phyloP scores from a whole-genome alignment of 768 basidiomycete genomes.

The Amanita pseudoporphyria region DNA sequence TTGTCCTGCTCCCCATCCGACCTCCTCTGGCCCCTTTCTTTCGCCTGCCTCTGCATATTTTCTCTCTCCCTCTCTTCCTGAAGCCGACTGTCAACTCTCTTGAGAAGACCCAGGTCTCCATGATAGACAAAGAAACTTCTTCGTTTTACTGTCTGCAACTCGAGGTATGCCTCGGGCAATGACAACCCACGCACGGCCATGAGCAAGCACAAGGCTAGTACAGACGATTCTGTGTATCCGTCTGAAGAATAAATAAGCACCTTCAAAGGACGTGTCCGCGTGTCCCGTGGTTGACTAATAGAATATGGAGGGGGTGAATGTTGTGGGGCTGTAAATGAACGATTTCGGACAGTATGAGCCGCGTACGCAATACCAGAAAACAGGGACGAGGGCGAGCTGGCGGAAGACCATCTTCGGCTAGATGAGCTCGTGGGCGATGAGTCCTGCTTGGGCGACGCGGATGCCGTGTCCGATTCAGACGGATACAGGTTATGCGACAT shows the following conservation, averaged over 20 bases:
- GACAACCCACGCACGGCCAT: constrained; percentile 64
- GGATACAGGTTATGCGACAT: constrained; percentile 13
- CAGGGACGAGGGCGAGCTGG: constrained; percentile 17
- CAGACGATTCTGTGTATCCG: constrained; percentile 89
- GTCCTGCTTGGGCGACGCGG: constrained; percentile 5
- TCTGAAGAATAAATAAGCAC: constrained; percentile 77
- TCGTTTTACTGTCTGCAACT: constrained; percentile 72
- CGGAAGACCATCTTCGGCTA: constrained; percentile 34
- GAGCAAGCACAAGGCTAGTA: constrained; percentile 77
- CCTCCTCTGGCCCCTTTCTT: constrained; percentile 23
- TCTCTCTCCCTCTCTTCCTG: constrained; percentile 33
- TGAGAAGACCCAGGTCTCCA: constrained; percentile 63
- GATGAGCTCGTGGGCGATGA: constrained; percentile 8
- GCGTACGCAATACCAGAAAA: constrained; percentile 13
- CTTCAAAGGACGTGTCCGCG: constrained; percentile 55
- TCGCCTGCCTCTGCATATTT: constrained; percentile 22
- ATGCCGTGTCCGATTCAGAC: constrained; percentile 5
- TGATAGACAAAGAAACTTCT: constrained; percentile 92
- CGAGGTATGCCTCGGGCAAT: constrained; percentile 87
- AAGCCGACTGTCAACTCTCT: constrained; percentile 51
- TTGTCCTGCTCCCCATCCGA: constrained; percentile 8
- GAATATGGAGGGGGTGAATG: constrained; percentile 14
- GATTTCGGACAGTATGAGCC: constrained; percentile 18
- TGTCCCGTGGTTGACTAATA: constrained; percentile 16
- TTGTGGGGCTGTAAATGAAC: constrained; percentile 25